phyloP scores from a whole-genome alignment of 1,139 yeast species.

The Arxiozyma slooffiae region DNA sequence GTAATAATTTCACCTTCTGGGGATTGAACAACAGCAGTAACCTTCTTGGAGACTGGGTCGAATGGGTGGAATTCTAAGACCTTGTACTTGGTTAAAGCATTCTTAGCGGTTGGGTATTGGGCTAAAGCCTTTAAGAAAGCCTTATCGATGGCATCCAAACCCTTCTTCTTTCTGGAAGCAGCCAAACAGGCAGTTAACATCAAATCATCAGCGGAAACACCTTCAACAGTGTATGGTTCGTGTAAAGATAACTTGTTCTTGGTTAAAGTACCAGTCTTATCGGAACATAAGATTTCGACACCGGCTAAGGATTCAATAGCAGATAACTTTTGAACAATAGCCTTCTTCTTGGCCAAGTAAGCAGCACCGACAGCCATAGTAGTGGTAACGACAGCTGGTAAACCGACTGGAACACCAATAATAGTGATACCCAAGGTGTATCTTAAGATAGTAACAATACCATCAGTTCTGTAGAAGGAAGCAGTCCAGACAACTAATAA shows the following conservation, averaged over 20 bases:
- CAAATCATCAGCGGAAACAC: slow-evolving; percentile 94
- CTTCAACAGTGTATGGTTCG: slow-evolving; percentile 98
- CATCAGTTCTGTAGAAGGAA: slow-evolving; percentile 88
- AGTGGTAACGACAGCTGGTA: slow-evolving; percentile 98
- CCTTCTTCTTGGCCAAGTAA: slow-evolving; percentile 96
- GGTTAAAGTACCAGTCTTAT: slow-evolving; percentile 98
- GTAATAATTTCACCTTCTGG: slow-evolving; percentile 94
- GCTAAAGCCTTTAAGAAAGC: slow-evolving; percentile 91
- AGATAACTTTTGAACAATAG: slow-evolving; percentile 95
- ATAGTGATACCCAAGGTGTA: slow-evolving; percentile 93
- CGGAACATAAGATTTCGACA: slow-evolving; percentile 98
- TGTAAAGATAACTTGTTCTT: slow-evolving; percentile 93
- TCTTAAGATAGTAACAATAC: slow-evolving; percentile 84
- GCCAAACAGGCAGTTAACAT: slow-evolving; percentile 98
- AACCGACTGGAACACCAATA: slow-evolving; percentile 99
- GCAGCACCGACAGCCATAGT: slow-evolving; percentile 99
- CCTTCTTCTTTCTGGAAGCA: slow-evolving; percentile 98
- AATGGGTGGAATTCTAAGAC: slow-evolving; percentile 93
- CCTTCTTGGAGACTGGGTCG: slow-evolving; percentile 96
- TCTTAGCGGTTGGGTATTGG: slow-evolving; percentile 84
- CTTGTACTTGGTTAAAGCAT: slow-evolving; percentile 90
- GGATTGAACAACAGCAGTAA: slow-evolving; percentile 87
- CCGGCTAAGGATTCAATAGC: slow-evolving; percentile 98
- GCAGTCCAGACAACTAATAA: slow-evolving; percentile 88
- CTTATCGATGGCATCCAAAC: slow-evolving; percentile 95